Evolutionary conservation across 768 basidiomycete species (phyloP).

Genomic region (Boletus rubroflammeus): DNA sequence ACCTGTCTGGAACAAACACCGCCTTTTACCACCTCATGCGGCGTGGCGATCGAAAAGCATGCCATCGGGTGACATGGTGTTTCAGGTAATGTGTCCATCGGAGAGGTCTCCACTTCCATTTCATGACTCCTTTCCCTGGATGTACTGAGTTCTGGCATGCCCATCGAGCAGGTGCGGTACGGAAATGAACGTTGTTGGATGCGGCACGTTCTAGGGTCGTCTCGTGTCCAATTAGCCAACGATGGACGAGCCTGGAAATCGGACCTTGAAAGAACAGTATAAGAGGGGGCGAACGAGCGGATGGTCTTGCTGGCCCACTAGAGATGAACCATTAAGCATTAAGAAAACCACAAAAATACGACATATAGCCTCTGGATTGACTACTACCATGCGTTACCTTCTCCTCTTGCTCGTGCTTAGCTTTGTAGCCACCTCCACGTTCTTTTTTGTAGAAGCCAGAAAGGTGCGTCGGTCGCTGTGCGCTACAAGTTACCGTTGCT

Average conservation of each 20-base stretch:
- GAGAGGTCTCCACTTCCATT: conserved; percentile 18
- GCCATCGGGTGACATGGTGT: not conserved
- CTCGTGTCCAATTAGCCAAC: conserved; percentile 15
- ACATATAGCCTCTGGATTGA: not conserved
- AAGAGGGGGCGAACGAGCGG: conserved; percentile 14
- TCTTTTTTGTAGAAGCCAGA: conserved; percentile 30
- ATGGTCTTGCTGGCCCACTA: conserved; percentile 22
- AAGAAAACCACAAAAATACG: conserved; percentile 9
- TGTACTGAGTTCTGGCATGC: conserved; percentile 2
- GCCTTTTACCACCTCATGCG: not conserved
- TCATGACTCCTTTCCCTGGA: not conserved
- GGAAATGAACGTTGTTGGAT: conserved; percentile 20
- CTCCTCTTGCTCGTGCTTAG: conserved; percentile 29
- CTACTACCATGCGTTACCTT: conserved; percentile 24
- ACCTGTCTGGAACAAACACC: not conserved
- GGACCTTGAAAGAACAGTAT: conserved; percentile 26
- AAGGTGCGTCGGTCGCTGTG: conserved; percentile 17
- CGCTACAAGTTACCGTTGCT: not conserved
- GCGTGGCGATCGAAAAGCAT: conserved; percentile 13
- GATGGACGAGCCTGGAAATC: conserved; percentile 1
- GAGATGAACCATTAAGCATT: conserved; percentile 28
- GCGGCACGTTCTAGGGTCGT: conserved; percentile 25
- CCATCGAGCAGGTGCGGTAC: conserved; percentile 4
- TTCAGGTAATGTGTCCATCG: conserved; percentile 3
- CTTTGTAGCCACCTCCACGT: conserved; percentile 27